Evolutionary conservation across 768 basidiomycete genomes (phyloP).

Genomic region (Lanmaoa rubissima): DNA sequence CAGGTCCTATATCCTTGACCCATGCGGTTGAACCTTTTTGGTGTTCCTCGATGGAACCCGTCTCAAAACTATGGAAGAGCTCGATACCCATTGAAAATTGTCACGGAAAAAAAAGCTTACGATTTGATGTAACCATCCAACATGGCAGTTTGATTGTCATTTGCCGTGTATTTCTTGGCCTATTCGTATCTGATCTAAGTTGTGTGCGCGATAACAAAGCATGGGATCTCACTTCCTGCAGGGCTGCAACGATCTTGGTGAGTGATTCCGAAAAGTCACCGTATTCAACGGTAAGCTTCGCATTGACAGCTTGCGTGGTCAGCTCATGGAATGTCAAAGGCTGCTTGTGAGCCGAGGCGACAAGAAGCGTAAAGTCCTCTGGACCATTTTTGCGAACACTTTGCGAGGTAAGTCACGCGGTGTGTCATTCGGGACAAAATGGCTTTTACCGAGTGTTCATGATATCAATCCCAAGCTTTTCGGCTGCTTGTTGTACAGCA

Average conservation of each 20-base stretch:
- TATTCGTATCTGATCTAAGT: slow-evolving; percentile 24
- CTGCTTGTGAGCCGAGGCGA: slow-evolving; percentile 63
- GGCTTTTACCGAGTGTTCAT: slow-evolving; percentile 71
- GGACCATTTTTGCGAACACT: slow-evolving; percentile 72
- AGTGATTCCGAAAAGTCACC: slow-evolving; percentile 71
- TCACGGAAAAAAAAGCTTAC: slow-evolving; percentile 36
- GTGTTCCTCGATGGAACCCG: slow-evolving; percentile 78
- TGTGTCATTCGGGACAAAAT: background rate
- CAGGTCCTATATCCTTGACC: slow-evolving; percentile 86
- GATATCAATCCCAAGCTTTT: slow-evolving; percentile 71
- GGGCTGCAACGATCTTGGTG: slow-evolving; percentile 49
- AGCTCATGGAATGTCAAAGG: slow-evolving; percentile 45
- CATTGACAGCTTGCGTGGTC: slow-evolving; percentile 39
- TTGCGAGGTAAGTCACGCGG: background rate
- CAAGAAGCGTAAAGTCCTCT: slow-evolving; percentile 62
- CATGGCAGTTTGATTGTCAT: slow-evolving; percentile 71
- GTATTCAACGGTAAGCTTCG: slow-evolving; percentile 63
- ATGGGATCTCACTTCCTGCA: slow-evolving; percentile 49
- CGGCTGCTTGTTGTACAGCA: slow-evolving; percentile 70
- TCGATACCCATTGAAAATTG: background rate
- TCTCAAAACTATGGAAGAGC: slow-evolving; percentile 49
- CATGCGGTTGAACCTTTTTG: slow-evolving; percentile 74
- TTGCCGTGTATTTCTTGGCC: slow-evolving; percentile 74
- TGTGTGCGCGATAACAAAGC: background rate
- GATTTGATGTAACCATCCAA: slow-evolving; percentile 77